Conservation (phyloP, 768 basidiomycete species). For the Collybia mongolica region DNA sequence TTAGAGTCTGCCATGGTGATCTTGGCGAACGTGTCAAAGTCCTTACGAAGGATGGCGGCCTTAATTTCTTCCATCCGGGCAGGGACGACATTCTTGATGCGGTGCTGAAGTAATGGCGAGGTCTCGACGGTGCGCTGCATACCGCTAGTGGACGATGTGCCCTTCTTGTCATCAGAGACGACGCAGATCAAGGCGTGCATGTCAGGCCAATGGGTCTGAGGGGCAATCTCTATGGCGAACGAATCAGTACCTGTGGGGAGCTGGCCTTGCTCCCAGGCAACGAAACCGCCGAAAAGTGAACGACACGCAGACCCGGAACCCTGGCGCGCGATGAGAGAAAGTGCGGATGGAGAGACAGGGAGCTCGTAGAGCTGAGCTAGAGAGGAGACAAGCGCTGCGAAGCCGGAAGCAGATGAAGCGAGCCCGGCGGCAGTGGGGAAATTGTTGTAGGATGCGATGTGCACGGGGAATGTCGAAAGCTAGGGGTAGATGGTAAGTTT, state of each 20-base stretch:
- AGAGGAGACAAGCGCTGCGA: conserved; percentile 91
- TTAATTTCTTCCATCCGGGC: conserved; percentile 80
- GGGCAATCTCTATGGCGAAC: conserved; percentile 83
- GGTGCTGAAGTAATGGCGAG: conserved; percentile 81
- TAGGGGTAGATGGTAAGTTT: conserved; percentile 23
- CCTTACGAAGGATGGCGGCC: conserved; percentile 71
- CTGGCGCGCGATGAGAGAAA: conserved; percentile 94
- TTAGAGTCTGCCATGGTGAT: conserved; percentile 98
- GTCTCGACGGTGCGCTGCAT: conserved; percentile 99
- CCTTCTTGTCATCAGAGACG: conserved; percentile 95
- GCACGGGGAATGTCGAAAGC: conserved; percentile 73
- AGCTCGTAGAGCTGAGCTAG: conserved; percentile 86
- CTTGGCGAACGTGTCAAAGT: conserved; percentile 87
- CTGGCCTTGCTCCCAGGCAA: conserved; percentile 87
- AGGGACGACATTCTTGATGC: conserved; percentile 86
- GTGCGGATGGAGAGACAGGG: conserved; percentile 71
- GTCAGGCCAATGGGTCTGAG: conserved; percentile 87
- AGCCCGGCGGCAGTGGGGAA: conserved; percentile 99
- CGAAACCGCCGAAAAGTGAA: conserved; percentile 95
- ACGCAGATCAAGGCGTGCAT: conserved; percentile 98
- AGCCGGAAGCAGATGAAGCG: conserved; percentile 95
- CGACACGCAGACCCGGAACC: conserved; percentile 98
- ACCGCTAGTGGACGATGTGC: conserved; percentile 89
- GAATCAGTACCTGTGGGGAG: conserved; percentile 77
- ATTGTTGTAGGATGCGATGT: conserved; percentile 96